Conservation (phyloP, 768 basidiomycete species). For the Vararia minispora region DNA sequence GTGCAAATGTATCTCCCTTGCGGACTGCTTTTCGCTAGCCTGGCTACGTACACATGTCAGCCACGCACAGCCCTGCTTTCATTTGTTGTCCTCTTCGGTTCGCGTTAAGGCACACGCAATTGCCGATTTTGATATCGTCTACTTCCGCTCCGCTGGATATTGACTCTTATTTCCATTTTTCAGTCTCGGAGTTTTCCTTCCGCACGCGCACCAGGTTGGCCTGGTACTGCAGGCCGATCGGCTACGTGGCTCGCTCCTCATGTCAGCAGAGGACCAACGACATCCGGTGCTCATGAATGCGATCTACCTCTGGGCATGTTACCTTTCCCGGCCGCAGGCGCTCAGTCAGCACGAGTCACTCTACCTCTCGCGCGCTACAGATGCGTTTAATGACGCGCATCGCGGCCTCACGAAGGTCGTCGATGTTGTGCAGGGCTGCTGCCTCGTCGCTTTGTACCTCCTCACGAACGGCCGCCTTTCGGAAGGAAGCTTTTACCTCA, state of each 20-base stretch:
- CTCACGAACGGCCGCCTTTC: constrained; percentile 62
- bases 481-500: constrained; percentile 73
- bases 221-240: constrained; percentile 59
- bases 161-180: constrained; percentile 4
- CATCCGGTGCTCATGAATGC: constrained; percentile 73
- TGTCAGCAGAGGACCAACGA: constrained; percentile 45
- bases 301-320: constrained; percentile 78
- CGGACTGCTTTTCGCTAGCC: too few relatives aligned
- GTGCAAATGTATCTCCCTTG: constrained; percentile 17
- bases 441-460: constrained; percentile 66
- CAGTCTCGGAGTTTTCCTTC: constrained; percentile 67
- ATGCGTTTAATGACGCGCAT: constrained; percentile 53
- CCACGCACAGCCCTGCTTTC: too few relatives aligned
- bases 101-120: constrained; percentile 1
- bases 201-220: constrained; percentile 66
- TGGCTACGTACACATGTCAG: too few relatives aligned
- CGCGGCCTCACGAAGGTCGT: constrained; percentile 41
- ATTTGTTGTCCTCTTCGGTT: constrained; percentile 6
- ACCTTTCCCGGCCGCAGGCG: constrained; percentile 60
- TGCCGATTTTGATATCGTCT: too few relatives aligned
- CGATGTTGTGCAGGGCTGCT: constrained; percentile 70
- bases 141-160: background rate
- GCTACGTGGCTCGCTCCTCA: constrained; percentile 47
- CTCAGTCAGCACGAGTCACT: constrained; percentile 63
- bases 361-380: constrained; percentile 55